Evolutionary conservation across 2,329 filamentous ascomycete species (phyloP), one percentile per base, ranked within the genome.

Genomic region (Penicillium sp.): DNA sequence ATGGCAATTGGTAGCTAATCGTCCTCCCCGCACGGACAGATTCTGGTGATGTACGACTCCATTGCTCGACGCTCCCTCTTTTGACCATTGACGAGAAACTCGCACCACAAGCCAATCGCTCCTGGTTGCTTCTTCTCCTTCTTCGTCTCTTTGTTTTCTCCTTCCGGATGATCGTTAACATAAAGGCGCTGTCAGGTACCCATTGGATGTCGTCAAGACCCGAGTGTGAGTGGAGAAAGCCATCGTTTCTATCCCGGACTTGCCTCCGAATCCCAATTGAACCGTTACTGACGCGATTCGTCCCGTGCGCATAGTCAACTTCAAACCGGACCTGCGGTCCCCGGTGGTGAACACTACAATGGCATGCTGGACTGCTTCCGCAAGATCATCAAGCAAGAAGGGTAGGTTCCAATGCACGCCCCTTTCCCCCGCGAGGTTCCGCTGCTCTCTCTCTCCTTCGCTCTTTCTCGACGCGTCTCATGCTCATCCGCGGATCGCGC

Each of bases 311-410:
- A 38, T 48, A 95, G 88, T 69, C 90, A 96, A 73, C 79, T 96
- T 48, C 90, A 96, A 75, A 86, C 86, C 46, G 85, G 85, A 63
- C 79, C 76, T 58, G 81, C 77, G 38, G 75, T 77, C 24, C 60
- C 69, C 9, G 88, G 89, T 50, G 84, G 84, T 57, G 93, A 97
- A 63, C 77, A 80, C 60, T 97, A 98, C 80, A 95, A 82, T 76
- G 89, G 93, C 79, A 98, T 97, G 90, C 67, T 96, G 50, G 93
- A 98, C 73, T 97, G 91, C 78, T 95, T 98, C 79, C 80, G 82
- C 66, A 98, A 98, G 82, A 98, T 98, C 65, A 82, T 98, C 70
- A 86, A 82, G 73, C 85, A 94, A 69, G 93, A 98, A 77, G 93
- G 93, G 89, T 94, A 81, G 57, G 77, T 60, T 39, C 40, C 39